These are phyloP conservation scores for Colletotrichum tropicale DNA, from an alignment of 2,329 filamentous ascomycete genomes.

Conservation along the genomic window DNA sequence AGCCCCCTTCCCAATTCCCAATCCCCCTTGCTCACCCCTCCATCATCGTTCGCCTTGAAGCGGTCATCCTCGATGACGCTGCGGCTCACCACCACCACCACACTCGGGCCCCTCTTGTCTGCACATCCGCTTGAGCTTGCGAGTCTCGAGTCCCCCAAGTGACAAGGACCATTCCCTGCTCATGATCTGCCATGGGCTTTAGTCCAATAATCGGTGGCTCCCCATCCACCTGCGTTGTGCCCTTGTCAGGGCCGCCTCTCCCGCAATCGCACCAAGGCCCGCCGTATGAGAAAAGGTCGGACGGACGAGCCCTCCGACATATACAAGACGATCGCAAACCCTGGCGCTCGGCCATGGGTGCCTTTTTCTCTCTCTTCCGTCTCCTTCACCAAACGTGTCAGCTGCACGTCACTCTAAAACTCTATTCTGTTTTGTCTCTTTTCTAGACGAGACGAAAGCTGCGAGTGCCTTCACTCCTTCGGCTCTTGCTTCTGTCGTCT, in stretches of 20 bases:
- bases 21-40: background rate
- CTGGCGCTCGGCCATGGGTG: conserved; percentile 12
- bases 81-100: conserved; percentile 2
- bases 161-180: conserved; percentile 8
- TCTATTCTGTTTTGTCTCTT: conserved; percentile 12
- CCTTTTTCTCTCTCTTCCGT: background rate
- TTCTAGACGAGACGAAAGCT: conserved; percentile 13
- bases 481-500: background rate
- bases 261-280: background rate
- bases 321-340: conserved; percentile 17
- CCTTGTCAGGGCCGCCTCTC: conserved; percentile 16
- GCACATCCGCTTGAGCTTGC: background rate
- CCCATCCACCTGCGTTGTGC: background rate
- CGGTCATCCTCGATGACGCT: background rate
- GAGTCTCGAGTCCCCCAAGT: conserved; percentile 2
- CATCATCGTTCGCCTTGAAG: background rate
- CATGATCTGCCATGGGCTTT: conserved; percentile 15
- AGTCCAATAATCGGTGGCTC: conserved; percentile 2
- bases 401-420: conserved; percentile 20
- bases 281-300: background rate
- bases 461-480: conserved; percentile 13
- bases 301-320: background rate
- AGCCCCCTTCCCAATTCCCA: background rate
- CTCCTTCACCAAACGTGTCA: conserved; percentile 22
- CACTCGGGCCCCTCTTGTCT: background rate